Base-by-base conservation (phyloP, 2,329 filamentous ascomycete species). In the Curvularia hawaiiensis region DNA sequence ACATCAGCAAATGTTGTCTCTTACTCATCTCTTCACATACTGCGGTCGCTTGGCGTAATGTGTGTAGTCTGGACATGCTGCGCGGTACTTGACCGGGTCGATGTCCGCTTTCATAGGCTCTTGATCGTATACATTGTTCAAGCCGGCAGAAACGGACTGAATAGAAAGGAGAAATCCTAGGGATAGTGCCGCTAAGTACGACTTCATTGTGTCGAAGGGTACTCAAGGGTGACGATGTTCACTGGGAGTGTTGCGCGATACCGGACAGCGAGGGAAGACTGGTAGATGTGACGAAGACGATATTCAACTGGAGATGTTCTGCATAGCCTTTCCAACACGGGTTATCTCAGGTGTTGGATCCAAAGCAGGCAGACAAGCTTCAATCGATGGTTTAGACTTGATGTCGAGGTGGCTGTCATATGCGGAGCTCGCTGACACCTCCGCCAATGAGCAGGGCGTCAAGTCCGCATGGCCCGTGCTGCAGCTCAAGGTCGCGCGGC, bases 51-150 rank as follows among this genome's bases (percentile, higher is more conserved):
- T 80, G 1, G 88, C 81, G 74, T 89, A 90, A 46, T 78, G 72
- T 18, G 81, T 80, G 73, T 90, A 91, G 71, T 90, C 86, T 2
- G 88, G 88, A 75, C 88, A 91, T 43, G 83, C 85, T 58, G 71
- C 68, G 57, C 65, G 69, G 59, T 75, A 76, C 52, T 73, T 76
- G 26, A 65, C 64, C 16, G 70, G 72, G 46, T 76, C 73, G 46
- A 76, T 67, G 3, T 60, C 61, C 11, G 54, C 58, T 48, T 50
- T 63, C 26, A 76, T 38, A 28, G 71, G 72, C 43, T 76, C 73
- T 61, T 75, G 74, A 3, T 62, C 44, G n/a, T 58, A 66, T 2
- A 45, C 50, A 20, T 58, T 54, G 28, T 58, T 48, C 24, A 62
- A 38, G 39, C 61, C 63, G 24, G 58, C 63, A 6, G 46, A 50